Percentiles rank a stretch among this genome's conserved stretches.
These are phyloP conservation scores for Heimioporus sp. DNA, from an alignment of 768 basidiomycete genomes.

Conservation along the genomic window DNA sequence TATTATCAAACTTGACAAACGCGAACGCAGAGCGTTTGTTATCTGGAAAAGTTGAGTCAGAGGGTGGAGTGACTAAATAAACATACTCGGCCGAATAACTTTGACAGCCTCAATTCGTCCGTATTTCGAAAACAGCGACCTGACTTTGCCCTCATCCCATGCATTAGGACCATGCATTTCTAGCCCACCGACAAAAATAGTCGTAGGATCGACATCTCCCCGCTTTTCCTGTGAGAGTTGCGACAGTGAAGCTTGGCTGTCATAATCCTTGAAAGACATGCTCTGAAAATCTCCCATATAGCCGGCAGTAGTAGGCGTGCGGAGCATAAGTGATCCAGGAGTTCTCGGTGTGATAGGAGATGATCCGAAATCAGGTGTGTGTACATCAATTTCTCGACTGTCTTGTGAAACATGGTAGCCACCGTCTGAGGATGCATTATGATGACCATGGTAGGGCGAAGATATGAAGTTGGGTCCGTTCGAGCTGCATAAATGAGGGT, in stretches of 20 bases:
- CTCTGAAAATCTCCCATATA: constrained; percentile 35
- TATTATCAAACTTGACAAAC: constrained; percentile 69
- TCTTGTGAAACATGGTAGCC: constrained; percentile 13
- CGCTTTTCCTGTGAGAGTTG: constrained; percentile 22
- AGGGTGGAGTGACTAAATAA: background rate
- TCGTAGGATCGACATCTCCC: constrained; percentile 57
- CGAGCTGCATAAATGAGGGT: constrained; percentile 11
- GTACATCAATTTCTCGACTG: constrained; percentile 36
- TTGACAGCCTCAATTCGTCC: constrained; percentile 64
- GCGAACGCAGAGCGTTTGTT: constrained; percentile 72
- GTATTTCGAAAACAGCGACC: constrained; percentile 57
- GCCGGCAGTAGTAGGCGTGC: constrained; percentile 44
- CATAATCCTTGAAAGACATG: constrained; percentile 23
- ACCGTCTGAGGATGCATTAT: constrained; percentile 18
- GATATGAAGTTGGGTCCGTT: constrained; percentile 6
- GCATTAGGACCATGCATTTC: constrained; percentile 59
- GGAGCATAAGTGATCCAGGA: constrained; percentile 45
- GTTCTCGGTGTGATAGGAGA: constrained; percentile 53
- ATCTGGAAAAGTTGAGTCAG: constrained; percentile 34
- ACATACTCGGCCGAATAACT: constrained; percentile 62
- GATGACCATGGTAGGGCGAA: constrained; percentile 12
- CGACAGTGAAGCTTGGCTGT: constrained; percentile 17
- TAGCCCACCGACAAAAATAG: constrained; percentile 76
- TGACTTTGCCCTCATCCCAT: constrained; percentile 69
- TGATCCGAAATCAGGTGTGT: constrained; percentile 44